Evolutionary conservation across 2,329 filamentous ascomycete species (phyloP).

Genomic region (Samsoniella hepiali): DNA sequence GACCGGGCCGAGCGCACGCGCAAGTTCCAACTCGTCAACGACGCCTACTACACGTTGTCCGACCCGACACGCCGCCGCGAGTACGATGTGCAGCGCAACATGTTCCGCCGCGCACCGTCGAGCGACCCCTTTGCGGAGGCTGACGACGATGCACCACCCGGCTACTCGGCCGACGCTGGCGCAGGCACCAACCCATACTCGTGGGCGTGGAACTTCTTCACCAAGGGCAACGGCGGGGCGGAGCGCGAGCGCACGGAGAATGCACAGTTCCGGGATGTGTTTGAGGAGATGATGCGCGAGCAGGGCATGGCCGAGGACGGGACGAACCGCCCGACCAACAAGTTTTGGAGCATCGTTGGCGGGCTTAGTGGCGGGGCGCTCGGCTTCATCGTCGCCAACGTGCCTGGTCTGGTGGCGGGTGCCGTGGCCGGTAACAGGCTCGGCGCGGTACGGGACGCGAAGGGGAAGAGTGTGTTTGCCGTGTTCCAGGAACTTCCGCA

Average conservation of each 20-base stretch:
- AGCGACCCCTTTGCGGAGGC: conserved; percentile 47
- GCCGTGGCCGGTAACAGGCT: conserved; percentile 88
- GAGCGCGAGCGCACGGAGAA: conserved; percentile 57
- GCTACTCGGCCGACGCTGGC: conserved; percentile 34
- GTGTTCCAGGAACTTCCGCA: conserved; percentile 89
- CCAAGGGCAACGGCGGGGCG: conserved; percentile 41
- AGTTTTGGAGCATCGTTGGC: conserved; percentile 85
- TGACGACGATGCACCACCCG: conserved; percentile 40
- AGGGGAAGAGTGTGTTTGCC: conserved; percentile 90
- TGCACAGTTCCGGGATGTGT: conserved; percentile 82
- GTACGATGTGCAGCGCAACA: conserved; percentile 67
- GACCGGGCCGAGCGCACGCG: conserved; percentile 79
- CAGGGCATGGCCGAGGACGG: conserved; percentile 75
- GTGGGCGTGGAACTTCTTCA: conserved; percentile 71
- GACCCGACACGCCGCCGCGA: conserved; percentile 73
- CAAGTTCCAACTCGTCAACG: conserved; percentile 87
- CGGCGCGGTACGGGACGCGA: conserved; percentile 84
- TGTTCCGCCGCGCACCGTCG: conserved; percentile 31
- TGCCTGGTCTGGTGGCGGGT: conserved; percentile 83
- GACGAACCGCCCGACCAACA: conserved; percentile 57
- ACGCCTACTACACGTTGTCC: conserved; percentile 88
- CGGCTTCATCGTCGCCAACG: conserved; percentile 92
- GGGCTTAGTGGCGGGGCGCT: conserved; percentile 83
- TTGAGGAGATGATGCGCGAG: conserved; percentile 88
- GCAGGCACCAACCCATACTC: conserved; percentile 56